These are phyloP conservation scores for Eimeria sp. DNA, from an alignment of 169 alveolate genomes.

Conservation along the genomic window DNA sequence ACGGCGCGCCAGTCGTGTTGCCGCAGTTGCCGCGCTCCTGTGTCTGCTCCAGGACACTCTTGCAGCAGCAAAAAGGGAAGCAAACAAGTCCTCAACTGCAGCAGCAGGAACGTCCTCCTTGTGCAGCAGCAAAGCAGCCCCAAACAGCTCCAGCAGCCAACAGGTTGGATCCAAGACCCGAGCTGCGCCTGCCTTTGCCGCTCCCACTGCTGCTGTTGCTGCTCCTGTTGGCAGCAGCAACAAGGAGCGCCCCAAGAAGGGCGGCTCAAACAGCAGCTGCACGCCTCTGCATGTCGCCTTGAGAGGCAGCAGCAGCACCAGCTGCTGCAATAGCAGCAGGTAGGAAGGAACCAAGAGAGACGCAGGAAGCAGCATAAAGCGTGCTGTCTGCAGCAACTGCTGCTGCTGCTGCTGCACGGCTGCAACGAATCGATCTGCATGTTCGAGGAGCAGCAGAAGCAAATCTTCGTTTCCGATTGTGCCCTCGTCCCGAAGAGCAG, in stretches of 20 bases:
- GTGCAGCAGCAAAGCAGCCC: slow-evolving; percentile 55
- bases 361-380: slow-evolving; percentile 61
- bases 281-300: not conserved
- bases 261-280: slow-evolving; percentile 51
- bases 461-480: not conserved
- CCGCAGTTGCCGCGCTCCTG: not conserved
- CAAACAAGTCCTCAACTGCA: not conserved
- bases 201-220: slow-evolving; percentile 2
- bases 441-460: slow-evolving; percentile 33
- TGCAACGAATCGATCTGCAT: slow-evolving; percentile 11
- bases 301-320: slow-evolving; percentile 54
- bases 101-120: not conserved
- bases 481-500: not conserved
- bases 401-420: slow-evolving; percentile 61
- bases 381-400: slow-evolving; percentile 25
- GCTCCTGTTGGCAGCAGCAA: not conserved
- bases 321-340: slow-evolving; percentile 44
- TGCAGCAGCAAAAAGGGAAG: slow-evolving; percentile 18
- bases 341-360: slow-evolving; percentile 33
- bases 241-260: slow-evolving; percentile 1
- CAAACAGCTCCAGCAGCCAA: slow-evolving; percentile 39
- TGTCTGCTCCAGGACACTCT: not conserved
- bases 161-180: not conserved
- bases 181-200: not conserved
- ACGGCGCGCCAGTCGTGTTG: not conserved